Evolutionary conservation across 2,329 filamentous ascomycete species (phyloP), one percentile per base, ranked within the genome.

Genomic region (Nigrograna mackinnonii): DNA sequence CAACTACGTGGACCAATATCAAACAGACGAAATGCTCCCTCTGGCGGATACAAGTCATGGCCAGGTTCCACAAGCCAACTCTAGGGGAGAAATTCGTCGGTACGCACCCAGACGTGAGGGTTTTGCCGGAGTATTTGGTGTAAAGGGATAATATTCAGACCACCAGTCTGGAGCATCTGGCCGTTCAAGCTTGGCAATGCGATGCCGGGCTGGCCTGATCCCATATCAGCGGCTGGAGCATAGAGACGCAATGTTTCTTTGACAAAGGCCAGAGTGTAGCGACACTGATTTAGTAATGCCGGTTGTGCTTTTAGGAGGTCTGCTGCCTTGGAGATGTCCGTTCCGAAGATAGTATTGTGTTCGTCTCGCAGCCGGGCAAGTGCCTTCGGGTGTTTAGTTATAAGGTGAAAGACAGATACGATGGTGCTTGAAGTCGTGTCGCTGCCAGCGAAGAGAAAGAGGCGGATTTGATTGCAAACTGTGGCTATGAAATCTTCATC

Each of bases 301-400:
- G 45, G 41, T 11, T 39, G 22, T 28, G 22, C n/a, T 18, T 19
- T 26, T 5, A 44, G 17, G 2, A 31, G 7, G 4, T 32, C n/a
- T 13, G 22, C 6, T 3, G 21, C 32, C 9, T 22, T 6, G 3
- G 6, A 9, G 4, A 19, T n/a, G 13, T 44, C 28, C 75, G 65
- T 30, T 7, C 78, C 77, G 22, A 79, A 70, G 16, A 80, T 62
- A 1, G 60, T 56, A 46, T 78, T 72, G 46, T 77, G 74, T 52
- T 82, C 79, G 4, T 59, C 47, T 13, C 63, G 55, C 13, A 74
- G 16, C 11, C 12, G 16, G 4, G 4, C 5, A 3, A 47, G 26
- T 2, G 20, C 30, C 3, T 44, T 26, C 1, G 41, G 44, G 21
- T 44, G 22, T 14, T 41, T 16, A 4, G 41, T 37, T 11, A 47